Percentiles rank a stretch among this genome's conserved stretches.
Evolutionary conservation across 345 rosid genomes (phyloP).

Genomic region (Eutrema yunnanense): DNA sequence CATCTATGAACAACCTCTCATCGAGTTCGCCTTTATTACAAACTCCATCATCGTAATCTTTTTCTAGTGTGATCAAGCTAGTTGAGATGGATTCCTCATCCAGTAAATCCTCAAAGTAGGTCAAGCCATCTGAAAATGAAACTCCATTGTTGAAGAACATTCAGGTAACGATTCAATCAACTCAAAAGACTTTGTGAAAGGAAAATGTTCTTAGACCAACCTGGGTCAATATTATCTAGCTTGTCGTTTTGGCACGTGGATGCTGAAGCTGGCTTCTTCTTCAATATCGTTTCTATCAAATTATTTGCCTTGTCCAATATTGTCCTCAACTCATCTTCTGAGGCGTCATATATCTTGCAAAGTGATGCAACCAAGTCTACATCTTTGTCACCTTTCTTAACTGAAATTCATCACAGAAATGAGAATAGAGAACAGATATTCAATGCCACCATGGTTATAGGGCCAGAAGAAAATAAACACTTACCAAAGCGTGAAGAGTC

Average conservation of each 20-base stretch:
- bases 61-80: constrained; percentile 61
- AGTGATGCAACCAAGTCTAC: constrained; percentile 84
- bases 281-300: constrained; percentile 56
- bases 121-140: constrained; percentile 65
- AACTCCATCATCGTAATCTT: constrained; percentile 64
- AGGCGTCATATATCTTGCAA: constrained; percentile 66
- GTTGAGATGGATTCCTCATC: constrained; percentile 64
- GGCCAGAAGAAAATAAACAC: constrained; percentile 4
- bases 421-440: not conserved
- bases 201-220: constrained; percentile 32
- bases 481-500: constrained; percentile 67
- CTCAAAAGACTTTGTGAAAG: constrained; percentile 11
- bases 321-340: constrained; percentile 76
- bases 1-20: constrained; percentile 79
- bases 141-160: not conserved
- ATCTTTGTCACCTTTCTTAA: constrained; percentile 63
- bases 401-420: constrained; percentile 37
- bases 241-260: constrained; percentile 55
- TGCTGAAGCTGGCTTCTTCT: constrained; percentile 55
- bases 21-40: constrained; percentile 64
- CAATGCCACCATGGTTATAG: not conserved
- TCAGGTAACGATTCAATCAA: constrained; percentile 6
- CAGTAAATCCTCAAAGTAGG: constrained; percentile 80
- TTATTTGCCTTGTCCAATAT: constrained; percentile 62
- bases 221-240: constrained; percentile 55